Conservation (phyloP, 2,329 filamentous ascomycete genomes). For the Fonsecaea nubica region DNA sequence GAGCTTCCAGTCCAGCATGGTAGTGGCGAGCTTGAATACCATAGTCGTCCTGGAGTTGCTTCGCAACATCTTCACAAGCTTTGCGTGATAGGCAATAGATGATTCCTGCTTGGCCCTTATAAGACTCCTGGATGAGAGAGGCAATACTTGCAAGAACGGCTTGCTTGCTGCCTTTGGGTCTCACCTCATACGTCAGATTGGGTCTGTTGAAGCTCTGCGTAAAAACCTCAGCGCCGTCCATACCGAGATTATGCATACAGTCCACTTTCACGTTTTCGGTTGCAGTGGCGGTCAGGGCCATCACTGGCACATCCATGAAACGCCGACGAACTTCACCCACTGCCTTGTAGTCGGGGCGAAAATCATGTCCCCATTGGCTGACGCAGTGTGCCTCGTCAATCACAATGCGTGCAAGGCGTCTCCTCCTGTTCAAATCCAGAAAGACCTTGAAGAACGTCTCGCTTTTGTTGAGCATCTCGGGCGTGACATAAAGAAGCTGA, state of each 20-base stretch:
- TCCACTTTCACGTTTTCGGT: constrained; percentile 92
- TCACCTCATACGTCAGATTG: constrained; percentile 88
- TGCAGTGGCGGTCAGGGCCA: constrained; percentile 94
- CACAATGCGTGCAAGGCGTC: constrained; percentile 84
- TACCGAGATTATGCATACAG: constrained; percentile 88
- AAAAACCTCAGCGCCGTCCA: constrained; percentile 77
- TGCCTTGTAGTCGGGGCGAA: constrained; percentile 91
- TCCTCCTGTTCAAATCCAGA: constrained; percentile 69
- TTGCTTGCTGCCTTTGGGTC: constrained; percentile 69
- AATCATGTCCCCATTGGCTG: constrained; percentile 98
- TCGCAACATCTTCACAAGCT: constrained; percentile 79
- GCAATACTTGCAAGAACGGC: constrained; percentile 61
- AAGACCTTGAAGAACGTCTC: constrained; percentile 70
- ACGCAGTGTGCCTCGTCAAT: constrained; percentile 99
- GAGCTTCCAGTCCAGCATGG: constrained; percentile 76
- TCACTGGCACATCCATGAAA: constrained; percentile 82
- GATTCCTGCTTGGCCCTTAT: constrained; percentile 79
- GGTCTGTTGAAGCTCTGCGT: constrained; percentile 96
- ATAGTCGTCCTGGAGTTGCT: constrained; percentile 65
- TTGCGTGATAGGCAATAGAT: constrained; percentile 90
- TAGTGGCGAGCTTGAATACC: constrained; percentile 81
- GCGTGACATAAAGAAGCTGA: constrained; percentile 91
- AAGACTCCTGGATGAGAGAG: constrained; percentile 70
- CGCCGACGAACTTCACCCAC: constrained; percentile 75
- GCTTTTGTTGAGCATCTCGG: constrained; percentile 93